phyloP scores from a whole-genome alignment of 176 grass and related monocot genomes.

The Juncus effusus region DNA sequence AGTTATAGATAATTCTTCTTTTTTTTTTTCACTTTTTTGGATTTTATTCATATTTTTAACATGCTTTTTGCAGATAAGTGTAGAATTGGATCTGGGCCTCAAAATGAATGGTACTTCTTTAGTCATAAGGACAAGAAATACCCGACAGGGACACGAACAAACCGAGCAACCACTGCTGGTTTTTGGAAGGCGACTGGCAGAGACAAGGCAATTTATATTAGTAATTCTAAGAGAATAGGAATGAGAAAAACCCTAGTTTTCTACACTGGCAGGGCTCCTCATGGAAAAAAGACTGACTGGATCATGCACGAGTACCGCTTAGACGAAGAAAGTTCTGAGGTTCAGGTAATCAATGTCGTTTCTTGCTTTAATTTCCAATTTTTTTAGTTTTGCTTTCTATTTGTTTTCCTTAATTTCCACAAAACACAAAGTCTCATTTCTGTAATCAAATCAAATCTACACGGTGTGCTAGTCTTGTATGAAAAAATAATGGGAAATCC shows the following conservation, averaged over 20 bases:
- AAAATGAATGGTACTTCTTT: slow-evolving; percentile 98
- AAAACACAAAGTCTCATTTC: background rate
- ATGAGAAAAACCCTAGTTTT: slow-evolving; percentile 97
- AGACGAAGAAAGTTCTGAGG: slow-evolving; percentile 49
- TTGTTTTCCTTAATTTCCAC: background rate
- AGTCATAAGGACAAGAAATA: slow-evolving; percentile 98
- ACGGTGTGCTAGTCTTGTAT: background rate
- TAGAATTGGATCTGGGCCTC: slow-evolving; percentile 79
- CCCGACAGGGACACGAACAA: slow-evolving; percentile 86
- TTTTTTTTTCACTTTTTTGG: slow-evolving; percentile 11
- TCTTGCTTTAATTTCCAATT: background rate
- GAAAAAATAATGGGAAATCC: background rate
- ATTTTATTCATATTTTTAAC: too few species aligned
- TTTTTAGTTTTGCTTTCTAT: slow-evolving; percentile 2
- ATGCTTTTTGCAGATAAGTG: slow-evolving; percentile 72
- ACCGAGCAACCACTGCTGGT: slow-evolving; percentile 66
- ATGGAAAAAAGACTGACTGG: slow-evolving; percentile 69
- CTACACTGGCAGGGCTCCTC: slow-evolving; percentile 89
- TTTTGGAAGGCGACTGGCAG: slow-evolving; percentile 97
- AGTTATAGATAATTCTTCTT: slow-evolving; percentile 13
- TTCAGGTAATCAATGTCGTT: slow-evolving; percentile 58
- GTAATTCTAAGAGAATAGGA: slow-evolving; percentile 56
- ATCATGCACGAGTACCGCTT: slow-evolving; percentile 58
- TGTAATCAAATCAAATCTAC: background rate
- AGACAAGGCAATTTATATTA: slow-evolving; percentile 76